phyloP scores from a whole-genome alignment of 2,329 filamentous ascomycete species.

The Clarireedia homoeocarpa region DNA sequence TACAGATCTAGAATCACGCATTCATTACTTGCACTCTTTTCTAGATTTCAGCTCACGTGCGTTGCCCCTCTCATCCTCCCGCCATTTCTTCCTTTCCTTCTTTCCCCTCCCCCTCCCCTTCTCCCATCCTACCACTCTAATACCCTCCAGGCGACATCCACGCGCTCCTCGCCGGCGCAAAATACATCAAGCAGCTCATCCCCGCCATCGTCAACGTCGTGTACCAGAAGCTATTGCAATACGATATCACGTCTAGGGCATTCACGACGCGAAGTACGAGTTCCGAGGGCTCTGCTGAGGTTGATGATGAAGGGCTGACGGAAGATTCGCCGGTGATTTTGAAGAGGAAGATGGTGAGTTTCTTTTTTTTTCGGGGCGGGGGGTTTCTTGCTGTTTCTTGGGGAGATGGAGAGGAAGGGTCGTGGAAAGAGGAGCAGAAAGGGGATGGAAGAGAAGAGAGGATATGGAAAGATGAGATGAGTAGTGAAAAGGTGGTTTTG shows the following conservation, averaged over 20 bases:
- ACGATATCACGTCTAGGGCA: constrained; percentile 74
- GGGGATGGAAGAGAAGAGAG: no score
- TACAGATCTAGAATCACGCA: constrained; percentile 18
- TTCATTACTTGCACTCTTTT: constrained; percentile 24
- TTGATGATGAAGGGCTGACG: neutral
- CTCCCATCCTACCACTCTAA: constrained; percentile 11
- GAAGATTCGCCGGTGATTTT: constrained; percentile 58
- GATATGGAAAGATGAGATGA: no score
- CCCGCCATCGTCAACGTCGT: constrained; percentile 79
- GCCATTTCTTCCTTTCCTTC: constrained; percentile 12
- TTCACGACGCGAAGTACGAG: constrained; percentile 58
- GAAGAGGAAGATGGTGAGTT: constrained; percentile 40
- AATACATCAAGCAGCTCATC: constrained; percentile 48
- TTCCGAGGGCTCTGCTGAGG: constrained; percentile 46
- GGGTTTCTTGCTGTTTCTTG: constrained; percentile 48
- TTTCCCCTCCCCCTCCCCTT: constrained; percentile 23
- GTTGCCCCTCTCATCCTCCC: neutral
- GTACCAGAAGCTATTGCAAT: constrained; percentile 72
- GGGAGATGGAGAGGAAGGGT: neutral
- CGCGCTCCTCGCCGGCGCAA: constrained; percentile 25
- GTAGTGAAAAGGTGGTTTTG: no score
- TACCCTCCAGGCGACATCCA: constrained; percentile 22
- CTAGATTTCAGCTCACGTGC: constrained; percentile 19
- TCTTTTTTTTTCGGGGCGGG: neutral
- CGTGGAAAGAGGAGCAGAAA: no score